phyloP scores from a whole-genome alignment of 2,329 filamentous ascomycete genomes.

The Emergomyces pasteurianus region DNA sequence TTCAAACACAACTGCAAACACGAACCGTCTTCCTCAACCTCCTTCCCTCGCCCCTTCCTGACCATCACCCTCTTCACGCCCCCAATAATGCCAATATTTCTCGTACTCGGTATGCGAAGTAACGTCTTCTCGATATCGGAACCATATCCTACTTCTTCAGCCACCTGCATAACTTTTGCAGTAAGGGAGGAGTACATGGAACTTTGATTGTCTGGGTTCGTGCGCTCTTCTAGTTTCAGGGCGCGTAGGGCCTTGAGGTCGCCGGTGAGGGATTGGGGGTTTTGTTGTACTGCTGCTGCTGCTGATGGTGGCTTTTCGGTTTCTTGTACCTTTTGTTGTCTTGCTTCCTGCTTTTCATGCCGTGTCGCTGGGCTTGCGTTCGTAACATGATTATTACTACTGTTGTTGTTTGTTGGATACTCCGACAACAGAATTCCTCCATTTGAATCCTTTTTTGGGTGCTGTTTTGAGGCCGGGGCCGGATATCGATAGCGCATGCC shows the following conservation, averaged over 20 bases:
- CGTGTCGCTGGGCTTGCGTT: conserved; percentile 18
- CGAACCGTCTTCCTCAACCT: not conserved
- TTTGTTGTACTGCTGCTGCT: not conserved
- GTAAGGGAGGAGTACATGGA: conserved; percentile 79
- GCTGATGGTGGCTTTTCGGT: not conserved
- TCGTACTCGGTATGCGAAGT: conserved; percentile 59
- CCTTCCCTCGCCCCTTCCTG: not conserved
- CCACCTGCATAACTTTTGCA: conserved; percentile 60
- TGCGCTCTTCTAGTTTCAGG: conserved; percentile 22
- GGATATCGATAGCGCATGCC: conserved; percentile 56
- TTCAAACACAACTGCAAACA: not conserved
- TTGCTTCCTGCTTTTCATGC: not conserved
- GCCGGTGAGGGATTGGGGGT: conserved; percentile 24
- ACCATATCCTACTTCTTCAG: conserved; percentile 62
- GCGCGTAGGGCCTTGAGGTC: conserved; percentile 30
- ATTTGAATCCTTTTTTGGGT: conserved; percentile 4
- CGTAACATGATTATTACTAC: conserved; percentile 26
- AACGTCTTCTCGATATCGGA: conserved; percentile 72
- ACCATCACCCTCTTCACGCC: conserved; percentile 23
- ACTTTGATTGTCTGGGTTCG: conserved; percentile 28
- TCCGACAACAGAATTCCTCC: not conserved
- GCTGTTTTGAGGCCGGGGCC: conserved; percentile 18
- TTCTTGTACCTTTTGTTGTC: not conserved
- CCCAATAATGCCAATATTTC: conserved; percentile 12
- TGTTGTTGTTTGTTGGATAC: not conserved